Base-by-base conservation (phyloP, 495 filamentous ascomycete genomes). In the Penicillium antarcticum region DNA sequence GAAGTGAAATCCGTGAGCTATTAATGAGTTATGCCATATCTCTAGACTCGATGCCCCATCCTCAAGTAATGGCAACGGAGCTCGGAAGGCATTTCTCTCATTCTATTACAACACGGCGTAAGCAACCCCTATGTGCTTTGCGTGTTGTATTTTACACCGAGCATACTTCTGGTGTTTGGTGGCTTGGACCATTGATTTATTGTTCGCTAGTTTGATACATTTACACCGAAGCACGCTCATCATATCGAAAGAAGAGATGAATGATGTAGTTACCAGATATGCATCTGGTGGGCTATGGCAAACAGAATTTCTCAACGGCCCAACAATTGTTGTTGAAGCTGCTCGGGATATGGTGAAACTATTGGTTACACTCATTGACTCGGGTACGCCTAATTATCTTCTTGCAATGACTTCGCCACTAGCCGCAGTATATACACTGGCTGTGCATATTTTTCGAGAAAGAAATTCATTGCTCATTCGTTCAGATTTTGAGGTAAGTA, bases 401-500 rank as follows among this genome's bases (percentile, higher is more conserved):
- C 44, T 29, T 2, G 21, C 37, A 11, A 39, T 56, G n/a, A 41
- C 47, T 1, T 56, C 53, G 11, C 53, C 53, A 4, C 24, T 56
- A 7, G 34, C 42, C 14, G 53, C 53, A 13, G 48, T 56, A 2
- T 51, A 45, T 33, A 23, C 36, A 26, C 36, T 56, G 8, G 46
- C 42, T 14, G 47, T 56, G 16, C 47, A 48, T 17, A 56, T 56
- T n/a, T 21, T 46, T 7, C 41, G 41, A 0, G 53, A 51, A 12
- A 23, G 42, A 23, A 41, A 24, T 1, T 56, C 53, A 9, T 35
- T 56, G 3, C 41, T 56, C 4, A 48, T 56, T 42, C 53, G 53
- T 12, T 56, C 53, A 5, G 53, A 56, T 16, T 51, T 45, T 38
- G 53, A 56, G 53, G 53, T 56, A 3, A 34, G 32, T 7, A 17